Evolutionary conservation across 1,284 basidiomycete species (phyloP).

Genomic region (Boletellus deceptivus): DNA sequence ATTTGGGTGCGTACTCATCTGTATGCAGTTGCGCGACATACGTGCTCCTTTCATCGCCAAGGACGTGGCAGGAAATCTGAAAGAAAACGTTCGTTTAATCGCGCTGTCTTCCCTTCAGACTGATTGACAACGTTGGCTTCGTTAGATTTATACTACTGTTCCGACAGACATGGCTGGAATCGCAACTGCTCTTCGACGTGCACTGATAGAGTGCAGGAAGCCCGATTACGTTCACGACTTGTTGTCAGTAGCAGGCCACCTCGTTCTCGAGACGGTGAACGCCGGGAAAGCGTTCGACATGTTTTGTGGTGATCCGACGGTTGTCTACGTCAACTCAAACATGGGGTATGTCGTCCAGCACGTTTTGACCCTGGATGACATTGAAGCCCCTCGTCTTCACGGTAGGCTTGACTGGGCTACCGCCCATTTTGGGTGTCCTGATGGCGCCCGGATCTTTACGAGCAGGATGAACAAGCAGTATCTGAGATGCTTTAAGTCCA

Average conservation of each 20-base stretch:
- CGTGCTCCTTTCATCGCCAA: conserved; percentile 18
- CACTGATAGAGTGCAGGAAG: conserved; percentile 21
- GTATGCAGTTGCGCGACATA: no score
- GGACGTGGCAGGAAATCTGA: conserved; percentile 26
- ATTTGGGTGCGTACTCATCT: no score
- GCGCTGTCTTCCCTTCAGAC: no score
- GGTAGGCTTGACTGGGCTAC: conserved; percentile 30
- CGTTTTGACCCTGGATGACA: neutral
- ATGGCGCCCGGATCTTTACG: conserved; percentile 24
- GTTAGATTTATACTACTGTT: conserved; percentile 16
- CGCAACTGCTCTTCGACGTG: conserved; percentile 25
- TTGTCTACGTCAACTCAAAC: conserved; percentile 33
- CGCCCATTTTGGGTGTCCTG: conserved; percentile 32
- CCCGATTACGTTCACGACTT: conserved; percentile 23
- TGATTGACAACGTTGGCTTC: neutral
- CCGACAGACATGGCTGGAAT: conserved; percentile 18
- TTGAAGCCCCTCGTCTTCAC: neutral
- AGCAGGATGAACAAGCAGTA: conserved; percentile 24
- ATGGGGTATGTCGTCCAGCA: conserved; percentile 21
- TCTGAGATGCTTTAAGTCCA: conserved; percentile 33
- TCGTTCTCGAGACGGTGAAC: conserved; percentile 30
- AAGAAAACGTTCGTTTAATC: conserved; percentile 28
- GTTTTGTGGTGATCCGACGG: conserved; percentile 9
- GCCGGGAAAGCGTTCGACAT: conserved; percentile 23
- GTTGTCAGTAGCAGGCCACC: conserved; percentile 29